Percentiles rank a stretch among this genome's conserved stretches.
Conservation (phyloP, 2,329 filamentous ascomycete genomes). For the Ophiostoma novo-ulmi region DNA sequence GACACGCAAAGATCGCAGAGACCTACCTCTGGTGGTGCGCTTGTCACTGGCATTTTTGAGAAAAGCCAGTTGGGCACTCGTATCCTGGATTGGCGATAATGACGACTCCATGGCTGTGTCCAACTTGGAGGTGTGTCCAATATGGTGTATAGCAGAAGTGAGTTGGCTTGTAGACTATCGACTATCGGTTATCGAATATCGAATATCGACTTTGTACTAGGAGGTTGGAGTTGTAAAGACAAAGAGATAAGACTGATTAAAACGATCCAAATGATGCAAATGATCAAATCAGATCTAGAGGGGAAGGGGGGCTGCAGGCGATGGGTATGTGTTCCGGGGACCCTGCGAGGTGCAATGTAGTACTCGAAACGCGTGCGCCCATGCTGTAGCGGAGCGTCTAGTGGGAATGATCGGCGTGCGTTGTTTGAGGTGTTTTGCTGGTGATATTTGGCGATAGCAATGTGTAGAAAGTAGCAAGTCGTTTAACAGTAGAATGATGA, state of each 20-base stretch:
- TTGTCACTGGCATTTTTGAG: slow-evolving; percentile 67
- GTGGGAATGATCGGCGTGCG: neutral
- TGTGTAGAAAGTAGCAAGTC: neutral
- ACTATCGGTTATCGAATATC: neutral
- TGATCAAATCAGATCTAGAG: neutral
- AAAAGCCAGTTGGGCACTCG: slow-evolving; percentile 50
- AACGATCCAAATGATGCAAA: neutral
- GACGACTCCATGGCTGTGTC: slow-evolving; percentile 43
- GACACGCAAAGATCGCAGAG: neutral
- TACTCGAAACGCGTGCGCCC: neutral
- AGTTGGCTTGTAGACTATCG: too few relatives aligned
- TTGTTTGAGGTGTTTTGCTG: neutral
- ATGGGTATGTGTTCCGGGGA: neutral
- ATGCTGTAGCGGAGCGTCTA: neutral
- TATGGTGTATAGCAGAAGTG: too few relatives aligned
- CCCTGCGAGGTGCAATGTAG: neutral
- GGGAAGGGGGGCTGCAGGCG: neutral
- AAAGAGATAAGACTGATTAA: neutral
- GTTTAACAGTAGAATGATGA: neutral
- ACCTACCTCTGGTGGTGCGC: slow-evolving; percentile 67
- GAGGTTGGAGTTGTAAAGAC: neutral
- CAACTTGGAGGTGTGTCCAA: too few relatives aligned
- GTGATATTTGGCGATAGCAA: neutral
- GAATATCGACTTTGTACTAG: neutral
- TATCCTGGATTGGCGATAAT: slow-evolving; percentile 40